phyloP scores from a whole-genome alignment of 345 rosid genomes.

The Boechera stricta region DNA sequence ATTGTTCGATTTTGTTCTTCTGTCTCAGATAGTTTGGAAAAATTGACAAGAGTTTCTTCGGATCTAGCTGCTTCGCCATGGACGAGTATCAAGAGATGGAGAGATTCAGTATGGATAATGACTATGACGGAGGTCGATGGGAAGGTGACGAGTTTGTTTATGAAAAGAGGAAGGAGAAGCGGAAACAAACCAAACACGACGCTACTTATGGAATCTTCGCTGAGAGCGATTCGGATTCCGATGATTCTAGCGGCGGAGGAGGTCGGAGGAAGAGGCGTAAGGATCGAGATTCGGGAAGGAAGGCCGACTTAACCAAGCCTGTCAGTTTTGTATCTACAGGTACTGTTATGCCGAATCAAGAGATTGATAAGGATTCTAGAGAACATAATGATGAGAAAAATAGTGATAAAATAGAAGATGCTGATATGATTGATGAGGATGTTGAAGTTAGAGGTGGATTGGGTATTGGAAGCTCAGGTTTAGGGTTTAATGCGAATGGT shows the following conservation, averaged over 20 bases:
- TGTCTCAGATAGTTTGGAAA: neutral
- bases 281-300: slow-evolving; percentile 56
- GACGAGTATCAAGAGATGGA: slow-evolving; percentile 92
- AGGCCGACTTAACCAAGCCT: slow-evolving; percentile 75
- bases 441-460: slow-evolving; percentile 57
- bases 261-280: slow-evolving; percentile 62
- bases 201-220: slow-evolving; percentile 72
- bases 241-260: slow-evolving; percentile 50
- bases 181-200: slow-evolving; percentile 73
- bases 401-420: slow-evolving; percentile 26
- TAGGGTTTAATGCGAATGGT: slow-evolving; percentile 45
- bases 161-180: slow-evolving; percentile 65
- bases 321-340: slow-evolving; percentile 81
- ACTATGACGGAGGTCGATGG: slow-evolving; percentile 83
- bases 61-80: slow-evolving; percentile 48
- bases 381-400: slow-evolving; percentile 46
- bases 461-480: slow-evolving; percentile 51
- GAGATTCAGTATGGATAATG: slow-evolving; percentile 81
- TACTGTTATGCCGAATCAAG: slow-evolving; percentile 70
- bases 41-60: neutral
- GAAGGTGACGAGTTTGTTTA: slow-evolving; percentile 71
- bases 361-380: slow-evolving; percentile 64
- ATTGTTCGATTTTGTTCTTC: slow-evolving; percentile 9
- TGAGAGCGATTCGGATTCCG: slow-evolving; percentile 65
- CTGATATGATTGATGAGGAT: slow-evolving; percentile 38